Evolutionary conservation across 2,329 filamentous ascomycete genomes (phyloP).

Genomic region (Trichothecium sympodiale): DNA sequence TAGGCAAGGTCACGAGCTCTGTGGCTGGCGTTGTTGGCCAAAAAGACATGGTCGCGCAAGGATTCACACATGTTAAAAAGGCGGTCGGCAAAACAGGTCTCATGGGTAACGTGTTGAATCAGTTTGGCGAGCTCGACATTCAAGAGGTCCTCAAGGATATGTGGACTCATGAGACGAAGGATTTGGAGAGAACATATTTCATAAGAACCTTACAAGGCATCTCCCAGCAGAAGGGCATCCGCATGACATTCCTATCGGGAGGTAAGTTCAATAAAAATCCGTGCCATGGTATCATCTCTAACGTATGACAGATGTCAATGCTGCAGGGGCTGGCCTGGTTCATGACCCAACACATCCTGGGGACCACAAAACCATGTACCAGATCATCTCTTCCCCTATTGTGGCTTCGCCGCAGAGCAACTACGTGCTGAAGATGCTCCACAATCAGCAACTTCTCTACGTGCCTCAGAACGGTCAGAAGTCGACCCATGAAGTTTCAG

Average conservation of each 20-base stretch:
- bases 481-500: conserved; percentile 61
- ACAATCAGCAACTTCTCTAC: conserved; percentile 88
- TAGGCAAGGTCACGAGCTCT: conserved; percentile 89
- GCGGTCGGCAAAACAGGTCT: conserved; percentile 90
- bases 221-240: conserved; percentile 83
- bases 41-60: conserved; percentile 83
- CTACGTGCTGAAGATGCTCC: conserved; percentile 89
- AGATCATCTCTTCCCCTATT: conserved; percentile 85
- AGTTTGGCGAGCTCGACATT: conserved; percentile 92
- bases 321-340: conserved; percentile 81
- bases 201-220: conserved; percentile 95
- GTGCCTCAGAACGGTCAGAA: conserved; percentile 78
- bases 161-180: conserved; percentile 98
- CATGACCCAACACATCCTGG: conserved; percentile 86
- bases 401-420: conserved; percentile 77
- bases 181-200: conserved; percentile 90
- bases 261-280: conserved; percentile 32
- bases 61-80: conserved; percentile 91
- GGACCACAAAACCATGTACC: conserved; percentile 99
- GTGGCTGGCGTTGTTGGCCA: conserved; percentile 93
- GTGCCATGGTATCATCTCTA: conserved; percentile 1
- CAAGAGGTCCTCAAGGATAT: conserved; percentile 90
- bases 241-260: conserved; percentile 94
- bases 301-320: conserved; percentile 58
- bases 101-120: conserved; percentile 91